Evolutionary conservation across 768 basidiomycete species (phyloP).

Genomic region (Amylocystis lapponica): DNA sequence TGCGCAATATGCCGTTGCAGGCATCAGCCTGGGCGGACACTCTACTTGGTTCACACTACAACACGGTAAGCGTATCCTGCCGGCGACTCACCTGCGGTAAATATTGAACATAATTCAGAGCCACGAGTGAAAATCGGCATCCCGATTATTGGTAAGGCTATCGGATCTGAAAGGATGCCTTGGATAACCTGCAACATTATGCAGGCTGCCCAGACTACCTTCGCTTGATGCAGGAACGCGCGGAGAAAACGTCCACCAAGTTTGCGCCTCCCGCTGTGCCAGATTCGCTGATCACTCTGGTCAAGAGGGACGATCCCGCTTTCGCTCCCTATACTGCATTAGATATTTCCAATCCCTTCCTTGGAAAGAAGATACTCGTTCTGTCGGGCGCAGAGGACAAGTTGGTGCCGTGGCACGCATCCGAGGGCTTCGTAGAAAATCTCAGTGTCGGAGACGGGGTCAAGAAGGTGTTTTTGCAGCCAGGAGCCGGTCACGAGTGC

Average conservation of each 20-base stretch:
- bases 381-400: constrained; percentile 61
- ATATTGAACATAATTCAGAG: constrained; percentile 23
- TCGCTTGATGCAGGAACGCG: constrained; percentile 52
- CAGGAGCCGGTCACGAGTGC: constrained; percentile 56
- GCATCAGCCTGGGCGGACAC: constrained; percentile 82
- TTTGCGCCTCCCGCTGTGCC: constrained; percentile 55
- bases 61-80: constrained; percentile 33
- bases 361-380: constrained; percentile 68
- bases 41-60: constrained; percentile 67
- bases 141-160: constrained; percentile 30
- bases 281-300: constrained; percentile 39
- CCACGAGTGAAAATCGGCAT: constrained; percentile 38
- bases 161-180: not conserved
- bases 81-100: too few species aligned
- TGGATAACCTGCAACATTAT: too few species aligned
- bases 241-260: constrained; percentile 35
- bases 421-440: constrained; percentile 47
- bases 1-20: constrained; percentile 64
- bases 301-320: constrained; percentile 43
- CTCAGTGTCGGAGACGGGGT: constrained; percentile 52
- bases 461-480: constrained; percentile 50
- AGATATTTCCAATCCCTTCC: constrained; percentile 48
- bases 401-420: constrained; percentile 62
- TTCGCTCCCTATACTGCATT: constrained; percentile 34
- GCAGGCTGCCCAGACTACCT: constrained; percentile 72